Base-by-base conservation (phyloP, 2,329 filamentous ascomycete genomes). In the Byssochlamys sp. region DNA sequence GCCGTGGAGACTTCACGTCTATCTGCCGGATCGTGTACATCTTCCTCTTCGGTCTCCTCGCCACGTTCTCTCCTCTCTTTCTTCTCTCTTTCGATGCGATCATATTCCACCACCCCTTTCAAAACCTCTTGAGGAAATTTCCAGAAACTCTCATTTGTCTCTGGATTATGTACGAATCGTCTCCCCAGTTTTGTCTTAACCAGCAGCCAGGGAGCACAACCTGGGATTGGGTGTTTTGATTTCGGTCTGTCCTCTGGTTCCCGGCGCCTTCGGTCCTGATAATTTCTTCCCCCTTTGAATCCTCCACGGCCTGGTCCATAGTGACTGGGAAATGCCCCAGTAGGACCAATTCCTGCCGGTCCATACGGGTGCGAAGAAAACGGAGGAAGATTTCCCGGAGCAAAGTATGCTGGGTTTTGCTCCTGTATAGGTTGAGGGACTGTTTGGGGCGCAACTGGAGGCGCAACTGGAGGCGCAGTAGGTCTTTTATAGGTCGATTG, bases 131-230 rank as follows among this genome's bases (percentile, higher is more conserved):
- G 84, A 0, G 94, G 94, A 66, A 96, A 94, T 67, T 90, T 90
- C 94, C 95, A 99, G 72, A 91, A 91, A 72, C 91, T 97, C 63
- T 91, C 82, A 39, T 92, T 89, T 63, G 92, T 96, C 56, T 82
- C 81, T 0, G 86, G 83, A 64, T 99, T 96, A 76, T 95, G 89
- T 2, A 91, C 91, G 68, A 99, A 99, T 55, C 91, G 83, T 58
- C 94, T 81, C 25, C 90, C 89, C 61, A 92, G 85, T 69, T 90
- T 96, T 0, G 94, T 99, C 69, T 88, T 89, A n/a, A 99, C 90
- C 2, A 99, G 78, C 0, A 95, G 75, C 94, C 94, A 99, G 14
- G 91, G 89, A 65, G 88, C 86, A 65, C 85, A 89, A 2, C 87
- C 87, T 0, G 91, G 91, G 52, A 99, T 94, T 4, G 80, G 69